Conservation (phyloP, 2,329 filamentous ascomycete genomes). For the Colletotrichum endophyticum region DNA sequence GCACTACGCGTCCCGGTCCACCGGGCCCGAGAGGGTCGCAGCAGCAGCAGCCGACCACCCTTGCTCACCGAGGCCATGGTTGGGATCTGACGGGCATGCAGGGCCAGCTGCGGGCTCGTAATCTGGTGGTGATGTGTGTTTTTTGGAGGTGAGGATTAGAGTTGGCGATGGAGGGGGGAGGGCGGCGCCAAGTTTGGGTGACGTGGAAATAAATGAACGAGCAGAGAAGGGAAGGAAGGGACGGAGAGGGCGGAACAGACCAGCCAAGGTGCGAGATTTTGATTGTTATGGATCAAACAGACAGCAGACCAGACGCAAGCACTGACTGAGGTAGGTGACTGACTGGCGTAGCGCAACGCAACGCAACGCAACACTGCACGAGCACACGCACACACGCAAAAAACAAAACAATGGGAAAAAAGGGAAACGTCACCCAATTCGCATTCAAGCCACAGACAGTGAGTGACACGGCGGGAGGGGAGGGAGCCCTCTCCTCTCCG, state of each 20-base stretch:
- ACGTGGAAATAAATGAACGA: background rate
- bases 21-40: slow-evolving; percentile 11
- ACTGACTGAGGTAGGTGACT: background rate
- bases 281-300: slow-evolving; percentile 3
- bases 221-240: background rate
- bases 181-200: background rate
- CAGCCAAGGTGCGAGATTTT: background rate
- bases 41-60: slow-evolving; percentile 12
- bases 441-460: slow-evolving; percentile 7
- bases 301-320: background rate
- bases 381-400: background rate
- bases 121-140: background rate
- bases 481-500: background rate
- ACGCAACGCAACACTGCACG: background rate
- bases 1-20: slow-evolving; percentile 15
- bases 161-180: background rate
- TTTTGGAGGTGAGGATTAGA: background rate
- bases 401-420: background rate
- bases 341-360: background rate
- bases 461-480: background rate
- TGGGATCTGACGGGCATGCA: slow-evolving; percentile 10
- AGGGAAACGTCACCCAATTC: background rate
- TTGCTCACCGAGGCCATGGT: slow-evolving; percentile 17
- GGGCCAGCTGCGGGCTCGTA: slow-evolving; percentile 17
- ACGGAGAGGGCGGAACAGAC: background rate